phyloP scores from a whole-genome alignment of 768 basidiomycete genomes.

The Leccinum fibrillosum region DNA sequence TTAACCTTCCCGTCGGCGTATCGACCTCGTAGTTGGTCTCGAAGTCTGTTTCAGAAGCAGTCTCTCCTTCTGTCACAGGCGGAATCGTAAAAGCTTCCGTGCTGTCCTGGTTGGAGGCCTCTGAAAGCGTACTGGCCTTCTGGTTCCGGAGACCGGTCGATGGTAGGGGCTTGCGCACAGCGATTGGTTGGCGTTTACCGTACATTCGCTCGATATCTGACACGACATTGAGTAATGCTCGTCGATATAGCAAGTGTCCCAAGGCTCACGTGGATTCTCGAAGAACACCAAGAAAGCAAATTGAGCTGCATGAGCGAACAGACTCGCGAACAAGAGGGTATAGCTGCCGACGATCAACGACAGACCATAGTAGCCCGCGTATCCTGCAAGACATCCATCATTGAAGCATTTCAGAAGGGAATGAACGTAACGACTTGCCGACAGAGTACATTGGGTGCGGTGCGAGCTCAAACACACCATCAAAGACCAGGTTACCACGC shows the following conservation, averaged over 20 bases:
- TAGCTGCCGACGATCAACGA: constrained; percentile 90
- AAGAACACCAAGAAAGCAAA: constrained; percentile 95
- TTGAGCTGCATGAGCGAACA: constrained; percentile 93
- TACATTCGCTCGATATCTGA: constrained; percentile 92
- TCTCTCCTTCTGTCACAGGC: constrained; percentile 67
- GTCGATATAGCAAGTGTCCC: neutral
- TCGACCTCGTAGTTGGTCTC: constrained; percentile 62
- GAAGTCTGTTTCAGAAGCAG: constrained; percentile 66
- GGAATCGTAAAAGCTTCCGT: constrained; percentile 41
- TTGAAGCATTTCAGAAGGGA: neutral
- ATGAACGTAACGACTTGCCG: constrained; percentile 34
- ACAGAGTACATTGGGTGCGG: constrained; percentile 97
- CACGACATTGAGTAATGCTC: neutral
- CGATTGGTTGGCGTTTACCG: constrained; percentile 87
- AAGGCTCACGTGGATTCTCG: constrained; percentile 88
- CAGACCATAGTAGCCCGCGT: constrained; percentile 96
- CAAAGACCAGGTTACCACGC: constrained; percentile 90
- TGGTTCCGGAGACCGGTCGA: constrained; percentile 20
- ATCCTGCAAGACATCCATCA: constrained; percentile 76
- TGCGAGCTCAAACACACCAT: constrained; percentile 94
- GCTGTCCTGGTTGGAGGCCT: constrained; percentile 19
- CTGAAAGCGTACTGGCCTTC: constrained; percentile 4
- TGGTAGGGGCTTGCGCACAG: constrained; percentile 69
- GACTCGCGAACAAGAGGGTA: constrained; percentile 85
- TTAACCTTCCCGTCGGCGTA: constrained; percentile 8